A percentile compares a stretch with the other conserved stretches of the same genome.
phyloP scores from a whole-genome alignment of 2,329 filamentous ascomycete species.

The Exserohilum turcica region DNA sequence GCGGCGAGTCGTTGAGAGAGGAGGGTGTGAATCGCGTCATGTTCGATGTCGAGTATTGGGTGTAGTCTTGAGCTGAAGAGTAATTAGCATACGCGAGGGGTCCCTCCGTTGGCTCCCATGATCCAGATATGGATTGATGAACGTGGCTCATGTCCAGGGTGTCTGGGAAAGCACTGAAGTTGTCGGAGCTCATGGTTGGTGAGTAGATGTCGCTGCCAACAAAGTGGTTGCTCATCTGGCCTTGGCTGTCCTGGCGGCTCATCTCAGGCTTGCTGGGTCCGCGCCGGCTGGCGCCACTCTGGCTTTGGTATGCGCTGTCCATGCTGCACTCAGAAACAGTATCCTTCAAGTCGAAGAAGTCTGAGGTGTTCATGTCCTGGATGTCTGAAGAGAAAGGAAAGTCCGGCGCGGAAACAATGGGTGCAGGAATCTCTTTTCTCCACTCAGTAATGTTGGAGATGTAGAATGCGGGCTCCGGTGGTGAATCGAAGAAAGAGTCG shows the following conservation, averaged over 20 bases:
- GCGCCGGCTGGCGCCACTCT: constrained; percentile 45
- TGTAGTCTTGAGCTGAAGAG: constrained; percentile 44
- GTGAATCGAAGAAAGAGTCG: constrained; percentile 48
- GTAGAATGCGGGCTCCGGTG: constrained; percentile 41
- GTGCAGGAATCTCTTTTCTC: constrained; percentile 47
- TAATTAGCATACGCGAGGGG: constrained; percentile 46
- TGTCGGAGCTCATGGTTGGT: constrained; percentile 45
- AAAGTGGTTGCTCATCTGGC: constrained; percentile 38
- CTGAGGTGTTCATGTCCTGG: constrained; percentile 43
- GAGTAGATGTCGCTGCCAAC: constrained; percentile 43
- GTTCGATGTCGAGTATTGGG: constrained; percentile 36
- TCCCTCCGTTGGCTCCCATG: constrained; percentile 41
- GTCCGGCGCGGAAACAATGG: constrained; percentile 41
- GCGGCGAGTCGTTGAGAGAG: constrained; percentile 24
- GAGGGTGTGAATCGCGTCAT: constrained; percentile 30
- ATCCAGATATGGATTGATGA: constrained; percentile 35
- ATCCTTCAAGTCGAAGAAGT: constrained; percentile 45
- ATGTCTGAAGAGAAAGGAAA: constrained; percentile 43
- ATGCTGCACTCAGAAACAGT: constrained; percentile 50
- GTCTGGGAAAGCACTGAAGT: constrained; percentile 39
- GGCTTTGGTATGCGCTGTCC: constrained; percentile 51
- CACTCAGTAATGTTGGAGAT: constrained; percentile 50
- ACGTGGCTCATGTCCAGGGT: constrained; percentile 44
- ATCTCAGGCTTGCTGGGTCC: constrained; percentile 34
- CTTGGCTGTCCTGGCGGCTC: constrained; percentile 39